Percentiles rank a stretch among this genome's conserved stretches.
Evolutionary conservation across 2,329 filamentous ascomycete species (phyloP).

Genomic region (Colletotrichum ledebouriae): DNA sequence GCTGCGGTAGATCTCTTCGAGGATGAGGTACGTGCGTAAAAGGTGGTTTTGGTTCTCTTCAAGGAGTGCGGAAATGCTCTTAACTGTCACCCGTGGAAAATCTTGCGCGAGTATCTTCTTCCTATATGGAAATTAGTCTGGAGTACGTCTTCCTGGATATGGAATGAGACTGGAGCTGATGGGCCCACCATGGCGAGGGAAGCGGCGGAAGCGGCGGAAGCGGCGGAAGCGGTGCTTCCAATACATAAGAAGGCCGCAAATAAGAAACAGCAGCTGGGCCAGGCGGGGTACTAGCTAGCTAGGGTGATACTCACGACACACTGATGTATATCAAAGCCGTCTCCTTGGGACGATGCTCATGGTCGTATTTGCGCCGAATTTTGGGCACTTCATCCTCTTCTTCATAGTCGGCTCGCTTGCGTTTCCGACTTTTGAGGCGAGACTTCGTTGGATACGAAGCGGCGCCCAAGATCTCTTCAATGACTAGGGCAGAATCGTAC

Average conservation of each 20-base stretch:
- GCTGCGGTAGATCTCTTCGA: constrained; percentile 46
- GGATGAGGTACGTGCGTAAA: constrained; percentile 52
- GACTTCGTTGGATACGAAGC: constrained; percentile 55
- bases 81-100: constrained; percentile 51
- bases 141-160: no score
- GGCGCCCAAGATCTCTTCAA: constrained; percentile 58
- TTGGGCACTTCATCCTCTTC: constrained; percentile 43
- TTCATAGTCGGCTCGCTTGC: constrained; percentile 54
- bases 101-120: constrained; percentile 51
- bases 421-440: constrained; percentile 51
- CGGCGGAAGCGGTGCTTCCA: no score
- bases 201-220: no score
- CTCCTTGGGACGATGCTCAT: constrained; percentile 11
- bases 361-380: constrained; percentile 12
- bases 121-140: constrained; percentile 8
- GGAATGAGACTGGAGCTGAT: no score
- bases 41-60: constrained; percentile 47
- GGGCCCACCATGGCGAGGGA: no score
- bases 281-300: no score
- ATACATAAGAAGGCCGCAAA: background rate
- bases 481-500: constrained; percentile 50
- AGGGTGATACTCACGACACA: constrained; percentile 31
- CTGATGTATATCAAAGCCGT: background rate
- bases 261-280: no score
- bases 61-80: constrained; percentile 46